Base-by-base conservation (phyloP, 73 alveolate species). In the Paramecium tetraurelia region DNA sequence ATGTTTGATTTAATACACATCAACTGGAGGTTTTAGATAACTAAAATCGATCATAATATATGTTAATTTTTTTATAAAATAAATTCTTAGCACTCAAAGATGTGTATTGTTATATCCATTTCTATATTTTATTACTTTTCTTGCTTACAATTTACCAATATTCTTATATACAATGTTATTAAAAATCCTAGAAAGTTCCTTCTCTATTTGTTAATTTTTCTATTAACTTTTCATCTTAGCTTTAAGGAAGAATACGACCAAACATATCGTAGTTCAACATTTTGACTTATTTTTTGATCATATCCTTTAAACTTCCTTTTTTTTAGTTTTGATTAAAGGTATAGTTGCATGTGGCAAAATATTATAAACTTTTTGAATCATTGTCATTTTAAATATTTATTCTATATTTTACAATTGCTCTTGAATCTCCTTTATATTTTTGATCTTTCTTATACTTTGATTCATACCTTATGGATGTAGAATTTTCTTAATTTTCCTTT, bases 11-110 rank as follows among this genome's bases (percentile, higher is more conserved):
- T 40, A 14, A 24, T 80, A 6, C 3, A 80, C 46, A 22, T 80
- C 90, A 40, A 76, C 22, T 14, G 76, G 76, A 80, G 90, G 90
- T 80, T 48, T 8, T 8, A 80, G n/a, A 80, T 80, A 80, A 46
- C 57, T 21, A 46, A 80, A 80, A 80, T 80, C 90, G 21, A 43
- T 80, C 75, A 80, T 44, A n/a, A n/a, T 14, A 41, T 31, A 44
- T 80, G 16, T 40, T 40, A 48, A 48, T 36, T 33, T 36, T 75
- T 75, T 33, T 35, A 40, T 33, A n/a, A 18, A 53, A 53, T 18
- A 18, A 68, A 68, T 35, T 14, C 58, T 46, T 46, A 46, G 8
- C 0, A 6, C 12, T 75, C 59, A 75, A 38, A 38, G 31, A 75
- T 9, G 87, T 20, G 35, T 75, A 75, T 35, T 33, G 20, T 75